These are phyloP conservation scores for Trichoderma pleuroti DNA, from an alignment of 2,329 filamentous ascomycete genomes.

Conservation along the genomic window DNA sequence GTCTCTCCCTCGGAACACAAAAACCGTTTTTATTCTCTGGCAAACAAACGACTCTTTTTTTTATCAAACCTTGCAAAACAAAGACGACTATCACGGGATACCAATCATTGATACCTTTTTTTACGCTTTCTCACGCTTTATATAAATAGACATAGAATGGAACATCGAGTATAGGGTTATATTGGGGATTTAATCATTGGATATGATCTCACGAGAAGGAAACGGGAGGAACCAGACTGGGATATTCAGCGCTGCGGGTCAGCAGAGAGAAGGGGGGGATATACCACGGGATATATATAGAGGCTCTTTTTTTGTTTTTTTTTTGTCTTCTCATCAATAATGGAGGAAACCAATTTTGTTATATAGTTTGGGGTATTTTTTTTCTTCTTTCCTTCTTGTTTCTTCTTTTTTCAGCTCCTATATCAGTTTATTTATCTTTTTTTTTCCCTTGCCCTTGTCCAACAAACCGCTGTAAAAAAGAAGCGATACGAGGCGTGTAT, in stretches of 20 bases:
- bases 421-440: not conserved
- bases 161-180: slow-evolving; percentile 6
- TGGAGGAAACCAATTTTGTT: not conserved
- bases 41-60: not conserved
- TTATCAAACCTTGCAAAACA: not conserved
- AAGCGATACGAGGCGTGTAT: not conserved
- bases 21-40: not conserved
- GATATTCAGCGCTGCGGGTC: slow-evolving; percentile 5
- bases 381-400: not conserved
- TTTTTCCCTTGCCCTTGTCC: not conserved
- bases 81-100: slow-evolving; percentile 7
- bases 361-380: not conserved
- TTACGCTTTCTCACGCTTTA: slow-evolving; percentile 15
- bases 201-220: slow-evolving; percentile 12
- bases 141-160: slow-evolving; percentile 17
- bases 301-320: not conserved
- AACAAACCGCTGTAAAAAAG: not conserved
- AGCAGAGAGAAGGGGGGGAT: slow-evolving; percentile 10
- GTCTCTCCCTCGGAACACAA: slow-evolving; percentile 10
- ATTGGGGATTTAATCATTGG: slow-evolving; percentile 8
- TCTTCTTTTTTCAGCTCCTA: not conserved
- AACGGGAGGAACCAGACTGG: slow-evolving; percentile 4
- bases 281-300: slow-evolving; percentile 17
- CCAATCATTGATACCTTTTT: slow-evolving; percentile 15
- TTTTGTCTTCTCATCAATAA: not conserved